A percentile compares a stretch with the other conserved stretches of the same genome.
These are phyloP conservation scores for Ananas comosus DNA, from an alignment of 176 grass and related monocot genomes.

Conservation along the genomic window DNA sequence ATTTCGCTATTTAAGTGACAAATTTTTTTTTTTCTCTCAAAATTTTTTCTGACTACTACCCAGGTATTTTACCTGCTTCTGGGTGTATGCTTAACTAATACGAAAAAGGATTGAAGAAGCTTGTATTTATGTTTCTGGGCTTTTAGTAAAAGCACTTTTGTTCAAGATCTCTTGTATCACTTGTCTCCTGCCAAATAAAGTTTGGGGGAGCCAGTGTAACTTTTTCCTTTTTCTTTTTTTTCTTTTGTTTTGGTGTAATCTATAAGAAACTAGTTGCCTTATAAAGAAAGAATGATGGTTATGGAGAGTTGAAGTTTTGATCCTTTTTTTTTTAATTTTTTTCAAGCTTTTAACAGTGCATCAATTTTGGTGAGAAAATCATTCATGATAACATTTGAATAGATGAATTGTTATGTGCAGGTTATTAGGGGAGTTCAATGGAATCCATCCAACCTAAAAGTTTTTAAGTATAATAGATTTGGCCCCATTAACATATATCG, in stretches of 20 bases:
- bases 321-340: too few species aligned
- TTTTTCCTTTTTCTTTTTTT: not conserved
- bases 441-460: too few species aligned
- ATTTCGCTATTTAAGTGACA: slow-evolving; percentile 48
- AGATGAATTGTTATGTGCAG: too few species aligned
- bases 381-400: too few species aligned
- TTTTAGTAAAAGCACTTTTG: not conserved
- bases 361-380: too few species aligned
- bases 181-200: not conserved
- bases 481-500: too few species aligned
- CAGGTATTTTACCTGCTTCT: not conserved
- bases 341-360: too few species aligned
- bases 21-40: not conserved
- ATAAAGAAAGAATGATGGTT: not conserved
- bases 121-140: not conserved
- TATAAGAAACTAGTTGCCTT: not conserved
- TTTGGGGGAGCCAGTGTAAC: not conserved
- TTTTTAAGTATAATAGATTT: too few species aligned
- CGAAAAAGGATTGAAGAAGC: not conserved
- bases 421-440: too few species aligned
- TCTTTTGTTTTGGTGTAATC: not conserved
- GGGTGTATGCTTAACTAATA: not conserved
- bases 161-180: too few species aligned
- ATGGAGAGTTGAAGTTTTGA: not conserved
- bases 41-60: not conserved